Evolutionary conservation across 208 protist genomes (phyloP).

Genomic region (Leishmania martiniquensis): DNA sequence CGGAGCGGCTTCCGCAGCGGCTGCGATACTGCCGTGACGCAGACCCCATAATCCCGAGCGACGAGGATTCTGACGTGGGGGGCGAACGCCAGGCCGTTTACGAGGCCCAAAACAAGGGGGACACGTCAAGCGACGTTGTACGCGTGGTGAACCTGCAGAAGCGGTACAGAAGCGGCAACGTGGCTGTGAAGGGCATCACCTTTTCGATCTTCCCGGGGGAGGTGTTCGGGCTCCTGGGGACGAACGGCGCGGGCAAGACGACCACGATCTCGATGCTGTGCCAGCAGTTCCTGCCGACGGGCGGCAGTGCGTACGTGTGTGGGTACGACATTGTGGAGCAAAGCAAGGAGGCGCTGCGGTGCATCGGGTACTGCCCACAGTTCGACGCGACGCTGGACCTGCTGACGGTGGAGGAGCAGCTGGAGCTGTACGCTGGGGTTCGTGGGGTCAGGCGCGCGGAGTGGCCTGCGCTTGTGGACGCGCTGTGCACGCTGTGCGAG

Average conservation of each 20-base stretch:
- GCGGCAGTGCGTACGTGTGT: constrained; percentile 59
- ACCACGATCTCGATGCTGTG: constrained; percentile 84
- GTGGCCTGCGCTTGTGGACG: constrained; percentile 34
- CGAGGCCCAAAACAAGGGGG: constrained; percentile 15
- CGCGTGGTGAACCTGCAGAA: constrained; percentile 44
- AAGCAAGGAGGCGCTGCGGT: constrained; percentile 46
- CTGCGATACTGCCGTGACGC: constrained; percentile 28
- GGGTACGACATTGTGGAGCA: constrained; percentile 60
- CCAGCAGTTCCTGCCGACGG: constrained; percentile 73
- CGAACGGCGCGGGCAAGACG: constrained; percentile 93
- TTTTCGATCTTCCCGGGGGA: constrained; percentile 72
- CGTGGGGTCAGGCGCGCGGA: constrained; percentile 37
- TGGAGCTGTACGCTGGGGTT: constrained; percentile 52
- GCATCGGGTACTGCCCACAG: constrained; percentile 96
- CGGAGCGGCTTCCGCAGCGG: constrained; percentile 1
- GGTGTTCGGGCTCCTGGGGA: constrained; percentile 90
- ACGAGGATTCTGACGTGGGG: constrained; percentile 52
- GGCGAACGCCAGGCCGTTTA: constrained; percentile 41
- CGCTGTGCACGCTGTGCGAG: constrained; percentile 40
- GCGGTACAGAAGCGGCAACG: constrained; percentile 23
- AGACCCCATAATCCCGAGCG: constrained; percentile 1
- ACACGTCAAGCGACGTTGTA: constrained; percentile 29
- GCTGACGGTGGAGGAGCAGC: constrained; percentile 94
- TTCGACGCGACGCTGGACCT: constrained; percentile 93
- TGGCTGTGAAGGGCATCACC: constrained; percentile 68